Evolutionary conservation across 169 alveolate genomes (phyloP), one percentile per base, ranked within the genome.

Genomic region (Blepharisma undulans): DNA sequence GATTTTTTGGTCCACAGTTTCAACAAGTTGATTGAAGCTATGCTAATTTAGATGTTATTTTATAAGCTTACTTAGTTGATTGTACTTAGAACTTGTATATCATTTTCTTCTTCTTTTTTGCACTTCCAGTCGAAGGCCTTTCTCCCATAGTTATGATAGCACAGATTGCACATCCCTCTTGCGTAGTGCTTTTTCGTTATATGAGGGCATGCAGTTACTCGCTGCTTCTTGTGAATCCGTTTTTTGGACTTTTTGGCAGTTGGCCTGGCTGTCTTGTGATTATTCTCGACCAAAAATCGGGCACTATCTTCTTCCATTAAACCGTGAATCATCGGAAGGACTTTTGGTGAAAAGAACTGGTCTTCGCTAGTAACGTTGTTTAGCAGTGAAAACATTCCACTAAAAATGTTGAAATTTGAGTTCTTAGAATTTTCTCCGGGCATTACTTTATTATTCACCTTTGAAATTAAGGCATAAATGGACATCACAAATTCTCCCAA

Each of bases 151-250:
- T 90, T 93, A 78, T 96, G 98, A 79, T 96, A 96, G 82, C 98
- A 96, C 78, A 94, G 94, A 71, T 91, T 91, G 90, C 98, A 96
- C 98, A 96, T 96, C n/a, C 94, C 94, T 91, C 94, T 94, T 29
- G 98, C 98, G 84, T 96, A 96, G 88, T 96, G 98, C 80, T 95
- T 94, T 60, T 91, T 85, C 66, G 93, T 94, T 48, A 90, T 84
- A 84, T 96, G 98, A 87, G 97, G 97, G 61, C 98, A 96, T 71
- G 60, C 72, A 21, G 84, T 66, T 8, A 86, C 27, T 29, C 76
- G 25, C n/a, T 72, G 66, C 66, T 48, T 48, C 66, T 48, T 48
- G 12, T 48, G 66, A 18, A 48, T 18, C 14, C 66, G 3, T 48
- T 48, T 48, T 18, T 48, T 48, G 66, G 66, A 48, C 66, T 48